Percentiles rank a stretch among this genome's conserved stretches.
Evolutionary conservation across 129 eudicot genomes (phyloP).

Genomic region (Flaveria brownii): DNA sequence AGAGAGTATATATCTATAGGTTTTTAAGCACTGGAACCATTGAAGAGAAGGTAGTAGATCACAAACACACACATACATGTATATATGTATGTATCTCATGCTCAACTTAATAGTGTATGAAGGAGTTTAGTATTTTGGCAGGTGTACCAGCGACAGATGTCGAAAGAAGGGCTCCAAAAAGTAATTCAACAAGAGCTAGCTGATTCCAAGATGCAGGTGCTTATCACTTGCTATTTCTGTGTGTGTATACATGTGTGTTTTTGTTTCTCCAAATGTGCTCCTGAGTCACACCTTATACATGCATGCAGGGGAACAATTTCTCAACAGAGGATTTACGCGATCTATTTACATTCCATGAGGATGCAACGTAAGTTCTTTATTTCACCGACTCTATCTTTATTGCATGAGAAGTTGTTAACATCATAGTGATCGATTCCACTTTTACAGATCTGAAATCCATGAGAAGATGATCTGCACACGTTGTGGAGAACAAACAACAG

Average conservation of each 20-base stretch:
- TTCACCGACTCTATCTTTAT: background rate
- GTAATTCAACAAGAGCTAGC: conserved; percentile 92
- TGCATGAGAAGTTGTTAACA: conserved; percentile 11
- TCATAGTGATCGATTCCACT: background rate
- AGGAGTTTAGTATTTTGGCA: conserved; percentile 31
- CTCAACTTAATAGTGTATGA: conserved; percentile 22
- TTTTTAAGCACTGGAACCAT: conserved; percentile 97
- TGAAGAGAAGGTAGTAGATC: conserved; percentile 79
- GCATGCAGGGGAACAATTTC: conserved; percentile 71
- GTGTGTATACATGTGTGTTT: conserved; percentile 1
- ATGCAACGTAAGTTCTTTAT: conserved; percentile 49
- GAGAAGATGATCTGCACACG: conserved; percentile 89
- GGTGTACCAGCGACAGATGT: conserved; percentile 99
- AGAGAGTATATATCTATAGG: conserved; percentile 96
- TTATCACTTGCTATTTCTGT: conserved; percentile 12
- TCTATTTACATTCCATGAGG: conserved; percentile 76
- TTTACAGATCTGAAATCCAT: conserved; percentile 85
- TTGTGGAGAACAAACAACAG: conserved; percentile 46
- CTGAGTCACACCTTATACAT: conserved; percentile 9
- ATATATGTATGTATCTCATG: background rate
- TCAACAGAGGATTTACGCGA: conserved; percentile 95
- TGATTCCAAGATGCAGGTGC: conserved; percentile 60
- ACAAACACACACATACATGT: background rate
- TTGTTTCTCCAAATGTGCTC: background rate
- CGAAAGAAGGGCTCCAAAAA: conserved; percentile 97